phyloP scores from a whole-genome alignment of 1,284 basidiomycete species.

The Heterobasidion occidentale region DNA sequence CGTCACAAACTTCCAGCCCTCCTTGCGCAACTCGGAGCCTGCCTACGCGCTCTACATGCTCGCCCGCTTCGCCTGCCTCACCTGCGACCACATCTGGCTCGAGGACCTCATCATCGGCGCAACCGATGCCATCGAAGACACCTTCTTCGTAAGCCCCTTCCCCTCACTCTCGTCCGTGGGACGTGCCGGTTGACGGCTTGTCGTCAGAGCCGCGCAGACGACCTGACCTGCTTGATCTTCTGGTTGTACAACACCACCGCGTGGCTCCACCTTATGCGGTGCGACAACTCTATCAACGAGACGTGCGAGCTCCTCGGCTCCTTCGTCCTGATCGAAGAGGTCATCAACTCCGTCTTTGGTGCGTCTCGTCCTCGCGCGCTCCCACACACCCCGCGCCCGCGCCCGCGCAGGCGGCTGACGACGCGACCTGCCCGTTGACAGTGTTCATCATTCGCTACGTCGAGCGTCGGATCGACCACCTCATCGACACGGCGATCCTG shows the following conservation, averaged over 20 bases:
- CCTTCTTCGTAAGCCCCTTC: constrained; percentile 70
- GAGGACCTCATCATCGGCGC: constrained; percentile 90
- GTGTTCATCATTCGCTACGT: constrained; percentile 94
- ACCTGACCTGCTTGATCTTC: constrained; percentile 82
- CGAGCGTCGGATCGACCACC: constrained; percentile 81
- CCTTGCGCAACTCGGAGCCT: constrained; percentile 66
- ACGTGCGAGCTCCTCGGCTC: constrained; percentile 77
- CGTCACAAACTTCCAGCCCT: constrained; percentile 63
- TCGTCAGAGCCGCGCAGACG: constrained; percentile 69
- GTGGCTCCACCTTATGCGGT: constrained; percentile 85
- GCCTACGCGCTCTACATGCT: constrained; percentile 81
- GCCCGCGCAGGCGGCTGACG: neutral
- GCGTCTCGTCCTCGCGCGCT: constrained; percentile 11
- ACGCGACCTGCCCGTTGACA: constrained; percentile 22
- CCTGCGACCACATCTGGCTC: constrained; percentile 82
- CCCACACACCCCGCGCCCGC: neutral
- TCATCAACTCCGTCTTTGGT: constrained; percentile 94
- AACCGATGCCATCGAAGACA: constrained; percentile 87
- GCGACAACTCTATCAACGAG: constrained; percentile 68
- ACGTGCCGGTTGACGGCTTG: constrained; percentile 5
- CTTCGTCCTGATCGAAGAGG: constrained; percentile 76
- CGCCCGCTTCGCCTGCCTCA: constrained; percentile 80
- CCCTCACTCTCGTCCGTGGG: neutral
- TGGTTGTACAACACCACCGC: constrained; percentile 92
- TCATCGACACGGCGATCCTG: constrained; percentile 79